phyloP scores from a whole-genome alignment of 257 asterid species.

The Plectranthus barbatus region DNA sequence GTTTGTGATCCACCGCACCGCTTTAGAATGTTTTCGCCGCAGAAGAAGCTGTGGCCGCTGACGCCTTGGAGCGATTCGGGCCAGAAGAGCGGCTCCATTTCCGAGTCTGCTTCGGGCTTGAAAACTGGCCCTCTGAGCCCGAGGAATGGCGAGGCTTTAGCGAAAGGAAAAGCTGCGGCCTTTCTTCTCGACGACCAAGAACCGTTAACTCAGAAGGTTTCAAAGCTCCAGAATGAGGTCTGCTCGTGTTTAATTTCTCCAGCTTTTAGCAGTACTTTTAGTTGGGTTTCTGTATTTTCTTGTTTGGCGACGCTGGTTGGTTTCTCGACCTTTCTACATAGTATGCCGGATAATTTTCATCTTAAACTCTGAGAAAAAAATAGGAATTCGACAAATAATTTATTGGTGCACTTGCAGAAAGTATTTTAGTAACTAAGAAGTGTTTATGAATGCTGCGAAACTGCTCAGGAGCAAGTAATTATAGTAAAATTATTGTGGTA shows the following conservation, averaged over 20 bases:
- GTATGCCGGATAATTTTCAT: neutral
- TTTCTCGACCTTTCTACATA: neutral
- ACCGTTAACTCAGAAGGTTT: slow-evolving; percentile 37
- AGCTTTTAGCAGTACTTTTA: neutral
- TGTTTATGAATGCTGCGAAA: neutral
- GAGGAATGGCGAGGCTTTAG: slow-evolving; percentile 27
- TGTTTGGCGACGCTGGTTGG: slow-evolving; percentile 5
- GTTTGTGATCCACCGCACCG: slow-evolving; percentile 33
- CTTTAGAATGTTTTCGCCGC: slow-evolving; percentile 60
- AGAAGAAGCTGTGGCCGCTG: slow-evolving; percentile 62
- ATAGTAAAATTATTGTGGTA: neutral
- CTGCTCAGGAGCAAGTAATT: neutral
- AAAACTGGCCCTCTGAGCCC: slow-evolving; percentile 35
- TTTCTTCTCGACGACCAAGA: slow-evolving; percentile 38
- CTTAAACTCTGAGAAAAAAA: neutral
- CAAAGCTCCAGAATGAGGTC: slow-evolving; percentile 76
- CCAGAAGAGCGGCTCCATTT: slow-evolving; percentile 38
- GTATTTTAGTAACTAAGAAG: neutral
- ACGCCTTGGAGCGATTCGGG: slow-evolving; percentile 57
- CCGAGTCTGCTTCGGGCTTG: slow-evolving; percentile 31
- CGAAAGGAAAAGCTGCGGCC: slow-evolving; percentile 42
- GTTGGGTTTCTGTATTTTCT: neutral
- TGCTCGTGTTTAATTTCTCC: slow-evolving; percentile 19
- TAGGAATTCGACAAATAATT: neutral
- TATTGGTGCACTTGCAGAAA: neutral